These are phyloP conservation scores for Calycina herbarum DNA, from an alignment of 2,329 filamentous ascomycete species.

Conservation along the genomic window DNA sequence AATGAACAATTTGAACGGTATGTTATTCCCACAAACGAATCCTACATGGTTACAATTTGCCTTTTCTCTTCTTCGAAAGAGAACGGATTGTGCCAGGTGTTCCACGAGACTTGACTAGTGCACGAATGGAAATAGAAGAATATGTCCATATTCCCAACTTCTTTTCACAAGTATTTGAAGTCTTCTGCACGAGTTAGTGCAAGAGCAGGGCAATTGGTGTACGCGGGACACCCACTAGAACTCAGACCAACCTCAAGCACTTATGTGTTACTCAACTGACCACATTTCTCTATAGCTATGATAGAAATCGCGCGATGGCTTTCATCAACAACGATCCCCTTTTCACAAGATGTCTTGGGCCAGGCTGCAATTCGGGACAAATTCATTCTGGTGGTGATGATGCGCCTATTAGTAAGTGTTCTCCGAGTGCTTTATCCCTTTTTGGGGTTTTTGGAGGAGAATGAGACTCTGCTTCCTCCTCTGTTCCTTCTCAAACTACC, in stretches of 20 bases:
- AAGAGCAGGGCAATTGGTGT: no score
- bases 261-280: background rate
- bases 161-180: no score
- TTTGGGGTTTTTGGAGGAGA: no score
- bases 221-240: no score
- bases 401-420: background rate
- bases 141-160: no score
- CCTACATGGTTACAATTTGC: background rate
- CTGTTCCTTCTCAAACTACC: no score
- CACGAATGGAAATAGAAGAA: no score
- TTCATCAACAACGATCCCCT: constrained; percentile 45
- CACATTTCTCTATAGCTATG: constrained; percentile 39
- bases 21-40: constrained; percentile 2
- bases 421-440: no score
- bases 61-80: constrained; percentile 1
- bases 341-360: constrained; percentile 53
- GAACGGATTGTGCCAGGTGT: no score
- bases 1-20: constrained; percentile 46
- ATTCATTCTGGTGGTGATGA: background rate
- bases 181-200: no score
- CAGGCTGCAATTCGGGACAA: constrained; percentile 50
- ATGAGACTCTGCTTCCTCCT: no score
- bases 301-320: constrained; percentile 45
- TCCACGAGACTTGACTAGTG: no score
- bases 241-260: background rate